phyloP scores from a whole-genome alignment of 441 rosid genomes.

The Pelargonium citronellum region DNA sequence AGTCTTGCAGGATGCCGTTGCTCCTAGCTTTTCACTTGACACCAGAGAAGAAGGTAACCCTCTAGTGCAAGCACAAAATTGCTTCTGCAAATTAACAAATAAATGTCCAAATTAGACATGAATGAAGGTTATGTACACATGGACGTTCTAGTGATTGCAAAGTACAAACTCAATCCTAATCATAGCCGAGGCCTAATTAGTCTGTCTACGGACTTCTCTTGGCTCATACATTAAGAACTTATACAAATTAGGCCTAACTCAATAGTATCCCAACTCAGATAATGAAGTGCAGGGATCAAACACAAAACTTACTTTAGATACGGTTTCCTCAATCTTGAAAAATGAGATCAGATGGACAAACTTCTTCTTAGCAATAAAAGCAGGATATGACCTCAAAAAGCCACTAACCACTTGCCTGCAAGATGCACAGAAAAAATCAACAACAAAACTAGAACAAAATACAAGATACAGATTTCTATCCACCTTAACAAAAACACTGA shows the following conservation, averaged over 20 bases:
- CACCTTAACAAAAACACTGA: conserved; percentile 8
- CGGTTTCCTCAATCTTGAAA: conserved; percentile 29
- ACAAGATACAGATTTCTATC: not conserved
- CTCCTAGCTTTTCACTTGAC: conserved; percentile 29
- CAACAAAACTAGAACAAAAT: not conserved
- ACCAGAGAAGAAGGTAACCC: conserved; percentile 19
- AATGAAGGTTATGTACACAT: not conserved
- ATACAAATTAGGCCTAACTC: not conserved
- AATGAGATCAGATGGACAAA: conserved; percentile 1
- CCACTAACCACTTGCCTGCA: conserved; percentile 1
- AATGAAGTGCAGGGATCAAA: conserved; percentile 7
- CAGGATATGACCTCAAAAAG: not conserved
- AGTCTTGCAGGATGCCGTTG: conserved; percentile 29
- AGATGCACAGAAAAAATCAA: conserved; percentile 14
- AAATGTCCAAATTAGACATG: conserved; percentile 15
- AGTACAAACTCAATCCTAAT: not conserved
- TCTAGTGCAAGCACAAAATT: conserved; percentile 26
- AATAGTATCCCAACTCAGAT: not conserved
- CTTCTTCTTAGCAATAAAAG: not conserved
- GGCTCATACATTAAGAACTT: not conserved
- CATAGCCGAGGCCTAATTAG: not conserved
- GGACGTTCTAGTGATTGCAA: not conserved
- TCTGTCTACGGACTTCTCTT: not conserved
- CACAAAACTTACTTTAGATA: conserved; percentile 24
- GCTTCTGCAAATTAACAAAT: conserved; percentile 22